Percentiles rank a stretch among this genome's conserved stretches.
Conservation (phyloP, 108 stramenopile genomes). For the Fistulifera pelliculosa region DNA sequence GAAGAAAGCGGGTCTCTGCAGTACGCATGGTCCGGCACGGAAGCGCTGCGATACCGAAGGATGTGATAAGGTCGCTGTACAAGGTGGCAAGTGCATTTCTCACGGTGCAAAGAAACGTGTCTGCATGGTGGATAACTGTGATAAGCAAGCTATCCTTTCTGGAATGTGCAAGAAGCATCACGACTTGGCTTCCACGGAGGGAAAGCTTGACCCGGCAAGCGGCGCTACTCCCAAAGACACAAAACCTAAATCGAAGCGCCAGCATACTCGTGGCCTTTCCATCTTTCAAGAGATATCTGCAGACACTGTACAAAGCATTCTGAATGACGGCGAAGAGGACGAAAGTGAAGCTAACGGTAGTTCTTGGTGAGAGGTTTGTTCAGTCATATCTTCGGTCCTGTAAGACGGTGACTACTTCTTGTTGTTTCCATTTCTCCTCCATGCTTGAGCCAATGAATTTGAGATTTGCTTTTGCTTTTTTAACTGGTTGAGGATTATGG, state of each 20-base stretch:
- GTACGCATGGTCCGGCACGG: conserved; percentile 79
- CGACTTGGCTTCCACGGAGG: conserved; percentile 20
- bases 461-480: no score
- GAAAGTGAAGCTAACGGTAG: no score
- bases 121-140: conserved; percentile 54
- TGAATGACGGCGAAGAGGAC: conserved; percentile 6
- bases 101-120: conserved; percentile 84
- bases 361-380: no score
- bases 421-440: no score
- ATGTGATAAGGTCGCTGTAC: conserved; percentile 78
- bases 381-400: no score
- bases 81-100: conserved; percentile 81
- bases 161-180: conserved; percentile 90
- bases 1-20: conserved; percentile 76
- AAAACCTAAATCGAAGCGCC: conserved; percentile 9
- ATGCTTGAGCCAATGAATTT: no score
- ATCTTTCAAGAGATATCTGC: conserved; percentile 59
- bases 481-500: no score
- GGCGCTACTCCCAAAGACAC: not conserved
- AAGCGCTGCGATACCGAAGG: conserved; percentile 64
- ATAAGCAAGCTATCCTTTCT: conserved; percentile 75
- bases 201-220: not conserved
- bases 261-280: conserved; percentile 50
- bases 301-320: conserved; percentile 31
- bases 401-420: no score